Conservation (phyloP, 139 green algal species). For the Marvania coccoides region DNA sequence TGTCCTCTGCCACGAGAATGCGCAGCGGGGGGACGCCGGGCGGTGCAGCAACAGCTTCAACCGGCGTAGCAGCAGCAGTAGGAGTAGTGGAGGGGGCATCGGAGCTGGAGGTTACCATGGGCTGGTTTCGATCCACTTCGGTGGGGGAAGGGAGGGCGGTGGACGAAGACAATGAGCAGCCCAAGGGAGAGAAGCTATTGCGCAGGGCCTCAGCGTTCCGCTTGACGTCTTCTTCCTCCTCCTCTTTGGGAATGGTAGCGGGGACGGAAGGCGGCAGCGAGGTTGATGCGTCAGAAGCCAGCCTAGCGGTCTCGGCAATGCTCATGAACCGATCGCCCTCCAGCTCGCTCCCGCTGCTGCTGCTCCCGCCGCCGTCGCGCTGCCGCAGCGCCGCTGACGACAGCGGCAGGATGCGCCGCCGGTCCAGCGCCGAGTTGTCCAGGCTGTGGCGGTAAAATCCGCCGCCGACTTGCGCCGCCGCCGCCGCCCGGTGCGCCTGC, state of each 20-base stretch:
- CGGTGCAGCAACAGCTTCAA: neutral
- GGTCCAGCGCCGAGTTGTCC: constrained; percentile 40
- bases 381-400: neutral
- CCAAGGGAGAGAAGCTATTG: too few species aligned
- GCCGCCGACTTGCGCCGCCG: neutral
- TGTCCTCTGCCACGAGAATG: constrained; percentile 70
- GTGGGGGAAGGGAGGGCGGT: too few species aligned
- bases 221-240: neutral
- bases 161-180: too few species aligned
- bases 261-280: neutral
- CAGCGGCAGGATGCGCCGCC: neutral
- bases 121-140: too few species aligned
- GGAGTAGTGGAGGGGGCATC: neutral
- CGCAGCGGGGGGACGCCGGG: constrained; percentile 12
- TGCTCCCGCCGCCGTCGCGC: neutral
- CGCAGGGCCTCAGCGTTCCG: neutral
- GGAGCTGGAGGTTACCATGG: too few species aligned
- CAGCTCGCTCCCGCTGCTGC: constrained; percentile 1
- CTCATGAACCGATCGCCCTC: too few species aligned
- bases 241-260: neutral
- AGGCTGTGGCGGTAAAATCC: constrained; percentile 32
- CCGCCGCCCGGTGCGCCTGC: neutral
- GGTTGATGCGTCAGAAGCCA: neutral
- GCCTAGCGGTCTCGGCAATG: neutral
- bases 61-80: neutral